Base-by-base conservation (phyloP, 352 stramenopile species). In the Pythium rishiriense region DNA sequence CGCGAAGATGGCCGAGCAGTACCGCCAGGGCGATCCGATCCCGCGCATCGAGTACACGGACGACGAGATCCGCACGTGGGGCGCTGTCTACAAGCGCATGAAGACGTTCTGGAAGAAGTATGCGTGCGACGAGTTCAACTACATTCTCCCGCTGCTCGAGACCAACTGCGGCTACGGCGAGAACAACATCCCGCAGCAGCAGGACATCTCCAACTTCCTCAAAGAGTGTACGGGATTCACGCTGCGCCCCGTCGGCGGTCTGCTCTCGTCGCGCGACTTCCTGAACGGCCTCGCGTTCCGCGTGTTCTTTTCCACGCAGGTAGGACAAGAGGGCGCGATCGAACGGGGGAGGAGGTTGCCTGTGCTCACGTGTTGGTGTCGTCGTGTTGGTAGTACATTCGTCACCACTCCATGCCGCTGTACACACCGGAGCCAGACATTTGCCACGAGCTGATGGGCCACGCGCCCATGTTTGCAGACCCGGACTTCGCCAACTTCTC, bases 391-490 rank as follows among this genome's bases (percentile, higher is more conserved):
- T 39, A 98, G 83, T 98, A 98, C 79, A 97, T 98, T 60, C 83
- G 91, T 51, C 95, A 98, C 83, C 88, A 98, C 67, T 98, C 88
- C 53, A 96, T 88, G 75, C 96, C 96, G 24, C 74, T 99, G 39
- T 99, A 99, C 81, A 99, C 96, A 15, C 97, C 97, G 4, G 97
- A 99, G 81, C 97, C 97, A 2, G 97, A 99, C 65, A 98, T 99
- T 81, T 98, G 94, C 74, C 97, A 99, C 79, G 97, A 99, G 69
- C 81, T 98, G 21, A 91, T 98, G 78, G 92, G 92, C 45, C 96
- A 99, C 72, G 96, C 96, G 8, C 97, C 97, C 0, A 98, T 99
- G 94, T 98, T 99, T 80, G 96, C 95, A 3, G 95, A 99, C 74
- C 90, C 91, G 2, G 96, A 99, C 69, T 99, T 99, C 90, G 95